Percentiles rank a stretch among this genome's conserved stretches.
These are phyloP conservation scores for Xerocomus minutiporus DNA, from an alignment of 1,284 basidiomycete species.

Conservation along the genomic window DNA sequence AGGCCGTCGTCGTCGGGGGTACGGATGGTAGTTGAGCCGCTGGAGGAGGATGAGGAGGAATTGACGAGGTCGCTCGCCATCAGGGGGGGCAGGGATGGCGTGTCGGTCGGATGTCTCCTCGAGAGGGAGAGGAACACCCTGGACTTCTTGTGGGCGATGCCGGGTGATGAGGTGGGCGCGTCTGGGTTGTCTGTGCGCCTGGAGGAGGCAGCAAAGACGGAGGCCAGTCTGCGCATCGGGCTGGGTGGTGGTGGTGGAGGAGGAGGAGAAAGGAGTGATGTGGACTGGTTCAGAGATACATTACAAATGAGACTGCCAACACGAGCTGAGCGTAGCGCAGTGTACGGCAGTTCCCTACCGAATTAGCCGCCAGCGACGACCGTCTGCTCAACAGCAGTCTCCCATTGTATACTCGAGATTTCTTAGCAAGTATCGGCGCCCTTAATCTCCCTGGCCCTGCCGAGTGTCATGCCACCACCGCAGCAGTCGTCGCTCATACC, in stretches of 20 bases:
- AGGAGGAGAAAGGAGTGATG: constrained; percentile 15
- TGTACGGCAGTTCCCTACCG: constrained; percentile 24
- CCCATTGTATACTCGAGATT: not conserved
- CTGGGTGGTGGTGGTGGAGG: constrained; percentile 18
- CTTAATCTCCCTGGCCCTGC: constrained; percentile 14
- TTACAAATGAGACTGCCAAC: constrained; percentile 34
- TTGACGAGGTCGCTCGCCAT: constrained; percentile 24
- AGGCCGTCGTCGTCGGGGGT: constrained; percentile 59
- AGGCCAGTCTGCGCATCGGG: constrained; percentile 49
- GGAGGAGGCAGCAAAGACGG: constrained; percentile 44
- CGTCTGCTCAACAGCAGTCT: no score
- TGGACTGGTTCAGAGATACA: constrained; percentile 23
- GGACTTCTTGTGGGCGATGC: constrained; percentile 19
- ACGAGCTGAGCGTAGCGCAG: constrained; percentile 10
- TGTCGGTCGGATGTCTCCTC: constrained; percentile 23
- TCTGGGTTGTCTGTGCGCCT: constrained; percentile 49
- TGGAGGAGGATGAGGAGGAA: constrained; percentile 58
- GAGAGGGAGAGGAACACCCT: constrained; percentile 28
- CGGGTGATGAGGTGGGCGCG: constrained; percentile 16
- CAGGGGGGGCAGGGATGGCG: constrained; percentile 17
- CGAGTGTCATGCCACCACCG: constrained; percentile 42
- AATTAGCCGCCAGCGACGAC: constrained; percentile 17
- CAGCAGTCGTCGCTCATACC: constrained; percentile 55
- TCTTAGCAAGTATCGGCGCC: constrained; percentile 2
- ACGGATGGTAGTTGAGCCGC: constrained; percentile 52